Evolutionary conservation across 2,329 filamentous ascomycete species (phyloP).

Genomic region (Pleurostoma richardsiae): DNA sequence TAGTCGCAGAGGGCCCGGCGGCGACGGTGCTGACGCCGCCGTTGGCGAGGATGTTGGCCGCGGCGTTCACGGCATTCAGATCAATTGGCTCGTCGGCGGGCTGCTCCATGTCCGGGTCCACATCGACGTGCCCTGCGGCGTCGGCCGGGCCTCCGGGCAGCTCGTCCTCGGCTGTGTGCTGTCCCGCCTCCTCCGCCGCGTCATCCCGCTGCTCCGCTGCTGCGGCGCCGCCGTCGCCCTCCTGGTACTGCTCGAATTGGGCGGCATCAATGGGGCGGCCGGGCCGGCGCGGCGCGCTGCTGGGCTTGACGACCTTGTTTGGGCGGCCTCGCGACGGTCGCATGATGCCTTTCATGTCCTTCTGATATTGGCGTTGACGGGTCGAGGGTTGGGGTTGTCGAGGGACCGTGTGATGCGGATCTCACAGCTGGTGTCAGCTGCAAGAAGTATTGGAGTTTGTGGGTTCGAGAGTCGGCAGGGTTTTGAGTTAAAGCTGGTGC

Average conservation of each 20-base stretch:
- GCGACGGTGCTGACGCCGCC: constrained; percentile 13
- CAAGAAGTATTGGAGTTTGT: not conserved
- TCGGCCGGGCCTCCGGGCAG: constrained; percentile 13
- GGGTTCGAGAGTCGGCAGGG: no score
- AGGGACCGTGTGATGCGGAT: not conserved
- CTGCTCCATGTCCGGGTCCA: constrained; percentile 10
- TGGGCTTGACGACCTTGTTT: constrained; percentile 38
- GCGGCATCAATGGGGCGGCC: not conserved
- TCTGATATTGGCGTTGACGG: not conserved
- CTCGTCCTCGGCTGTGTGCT: constrained; percentile 3
- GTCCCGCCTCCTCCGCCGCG: constrained; percentile 1
- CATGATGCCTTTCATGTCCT: constrained; percentile 27
- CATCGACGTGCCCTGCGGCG: constrained; percentile 15
- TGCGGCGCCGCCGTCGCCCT: constrained; percentile 1
- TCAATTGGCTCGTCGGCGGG: constrained; percentile 16
- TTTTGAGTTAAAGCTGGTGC: no score
- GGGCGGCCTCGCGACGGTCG: constrained; percentile 30
- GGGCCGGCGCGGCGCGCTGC: constrained; percentile 6
- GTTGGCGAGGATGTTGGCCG: constrained; percentile 21
- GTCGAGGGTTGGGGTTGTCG: not conserved
- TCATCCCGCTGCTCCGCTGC: not conserved
- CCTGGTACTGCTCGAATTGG: constrained; percentile 3
- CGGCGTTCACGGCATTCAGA: constrained; percentile 15
- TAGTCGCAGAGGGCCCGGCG: not conserved
- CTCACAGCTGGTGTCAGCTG: not conserved